phyloP scores from a whole-genome alignment of 1,284 basidiomycete species.

The Ustilago cynodontis region DNA sequence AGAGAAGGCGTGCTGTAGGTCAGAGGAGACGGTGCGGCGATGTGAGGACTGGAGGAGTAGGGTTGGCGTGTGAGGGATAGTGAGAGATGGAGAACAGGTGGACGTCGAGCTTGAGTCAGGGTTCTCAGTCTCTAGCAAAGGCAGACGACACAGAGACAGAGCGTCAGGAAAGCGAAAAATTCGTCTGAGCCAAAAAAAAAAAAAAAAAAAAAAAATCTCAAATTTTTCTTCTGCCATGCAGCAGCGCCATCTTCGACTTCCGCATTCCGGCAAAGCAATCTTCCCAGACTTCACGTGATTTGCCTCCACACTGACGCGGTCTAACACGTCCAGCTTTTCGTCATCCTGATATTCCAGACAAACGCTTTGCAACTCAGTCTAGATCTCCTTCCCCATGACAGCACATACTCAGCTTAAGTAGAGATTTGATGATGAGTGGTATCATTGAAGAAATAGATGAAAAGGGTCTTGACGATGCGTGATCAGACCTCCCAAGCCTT shows the following conservation, averaged over 20 bases:
- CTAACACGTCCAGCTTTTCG: neutral
- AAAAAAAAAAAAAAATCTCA: slow-evolving; percentile 42
- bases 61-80: too few species aligned
- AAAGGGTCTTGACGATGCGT: neutral
- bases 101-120: neutral
- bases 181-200: slow-evolving; percentile 24
- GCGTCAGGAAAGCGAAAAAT: slow-evolving; percentile 1
- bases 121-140: slow-evolving; percentile 2
- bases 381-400: neutral
- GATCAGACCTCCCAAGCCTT: slow-evolving; percentile 69
- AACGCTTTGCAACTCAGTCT: neutral
- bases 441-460: neutral
- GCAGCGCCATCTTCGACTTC: slow-evolving; percentile 6
- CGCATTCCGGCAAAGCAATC: slow-evolving; percentile 26
- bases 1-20: neutral
- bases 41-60: neutral
- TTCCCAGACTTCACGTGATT: neutral
- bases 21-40: neutral
- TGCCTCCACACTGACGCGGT: neutral
- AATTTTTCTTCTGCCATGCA: slow-evolving; percentile 29
- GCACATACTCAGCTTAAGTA: neutral
- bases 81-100: neutral
- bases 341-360: neutral
- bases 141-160: slow-evolving; percentile 4
- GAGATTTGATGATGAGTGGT: neutral